These are phyloP conservation scores for Calvatia gigantea DNA, from an alignment of 768 basidiomycete species.

Conservation along the genomic window DNA sequence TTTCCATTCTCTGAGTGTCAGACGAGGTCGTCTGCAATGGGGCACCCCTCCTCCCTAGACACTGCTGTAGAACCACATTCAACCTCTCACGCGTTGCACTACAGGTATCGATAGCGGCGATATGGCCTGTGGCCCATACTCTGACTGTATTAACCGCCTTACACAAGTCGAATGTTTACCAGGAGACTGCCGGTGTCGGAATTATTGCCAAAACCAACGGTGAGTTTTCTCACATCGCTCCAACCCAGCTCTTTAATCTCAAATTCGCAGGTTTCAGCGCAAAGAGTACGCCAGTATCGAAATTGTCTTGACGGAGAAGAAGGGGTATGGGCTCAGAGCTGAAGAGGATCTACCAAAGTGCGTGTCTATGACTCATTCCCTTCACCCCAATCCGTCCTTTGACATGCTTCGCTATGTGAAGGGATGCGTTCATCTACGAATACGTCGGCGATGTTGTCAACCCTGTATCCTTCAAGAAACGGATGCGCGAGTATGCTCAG, in stretches of 20 bases:
- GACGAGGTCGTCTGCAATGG: neutral
- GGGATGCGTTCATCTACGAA: conserved; percentile 93
- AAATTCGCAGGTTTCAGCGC: conserved; percentile 69
- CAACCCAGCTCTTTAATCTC: conserved; percentile 10
- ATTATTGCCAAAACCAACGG: conserved; percentile 92
- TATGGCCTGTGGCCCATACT: conserved; percentile 78
- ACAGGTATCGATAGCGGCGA: conserved; percentile 59
- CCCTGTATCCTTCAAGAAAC: conserved; percentile 81
- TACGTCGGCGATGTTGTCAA: conserved; percentile 97
- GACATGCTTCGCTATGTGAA: conserved; percentile 27
- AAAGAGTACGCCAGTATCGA: conserved; percentile 83
- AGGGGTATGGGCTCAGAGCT: conserved; percentile 91
- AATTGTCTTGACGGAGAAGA: conserved; percentile 91
- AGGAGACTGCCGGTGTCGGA: conserved; percentile 81
- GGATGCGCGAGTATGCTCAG: conserved; percentile 90
- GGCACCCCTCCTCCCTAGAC: neutral
- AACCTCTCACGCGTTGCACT: conserved; percentile 21
- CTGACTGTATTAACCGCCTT: conserved; percentile 95
- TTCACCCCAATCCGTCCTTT: neutral
- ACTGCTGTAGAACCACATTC: neutral
- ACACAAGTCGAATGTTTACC: conserved; percentile 96
- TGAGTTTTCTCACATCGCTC: conserved; percentile 31
- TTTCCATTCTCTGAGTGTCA: conserved; percentile 2
- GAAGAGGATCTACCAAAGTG: conserved; percentile 63
- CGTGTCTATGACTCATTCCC: conserved; percentile 23